phyloP scores from a whole-genome alignment of 352 stramenopile genomes.

The Pythium phragmiticola region DNA sequence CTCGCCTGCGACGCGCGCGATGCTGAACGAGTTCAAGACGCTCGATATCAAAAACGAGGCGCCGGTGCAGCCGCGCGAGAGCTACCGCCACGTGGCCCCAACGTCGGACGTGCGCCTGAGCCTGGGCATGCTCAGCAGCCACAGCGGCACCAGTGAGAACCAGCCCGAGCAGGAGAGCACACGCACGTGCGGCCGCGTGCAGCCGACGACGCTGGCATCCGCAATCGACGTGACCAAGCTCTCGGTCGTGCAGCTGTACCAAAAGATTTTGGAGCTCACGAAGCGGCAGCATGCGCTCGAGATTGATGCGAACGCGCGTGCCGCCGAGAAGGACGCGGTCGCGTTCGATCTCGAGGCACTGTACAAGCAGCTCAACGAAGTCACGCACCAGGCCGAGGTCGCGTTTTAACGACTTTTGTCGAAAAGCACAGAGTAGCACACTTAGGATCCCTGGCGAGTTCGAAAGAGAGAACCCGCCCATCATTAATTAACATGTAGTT shows the following conservation, averaged over 20 bases:
- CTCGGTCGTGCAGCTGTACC: constrained; percentile 57
- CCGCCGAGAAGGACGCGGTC: constrained; percentile 39
- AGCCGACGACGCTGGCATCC: neutral
- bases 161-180: neutral
- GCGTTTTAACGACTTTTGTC: constrained; percentile 6
- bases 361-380: constrained; percentile 44
- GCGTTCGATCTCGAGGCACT: constrained; percentile 43
- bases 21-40: constrained; percentile 32
- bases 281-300: constrained; percentile 57
- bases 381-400: constrained; percentile 31
- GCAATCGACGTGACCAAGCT: constrained; percentile 26
- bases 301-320: constrained; percentile 34
- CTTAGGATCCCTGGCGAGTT: neutral
- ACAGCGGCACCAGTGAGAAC: neutral
- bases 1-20: constrained; percentile 31
- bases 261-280: constrained; percentile 61
- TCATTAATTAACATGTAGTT: neutral
- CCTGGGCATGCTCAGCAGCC: constrained; percentile 6
- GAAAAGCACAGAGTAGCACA: too few relatives aligned
- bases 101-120: neutral
- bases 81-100: constrained; percentile 34
- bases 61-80: constrained; percentile 33
- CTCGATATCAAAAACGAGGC: constrained; percentile 32
- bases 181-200: too few relatives aligned
- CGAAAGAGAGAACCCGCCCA: constrained; percentile 2